Evolutionary conservation across 1,284 basidiomycete genomes (phyloP).

Genomic region (Neolentinus lepideus): DNA sequence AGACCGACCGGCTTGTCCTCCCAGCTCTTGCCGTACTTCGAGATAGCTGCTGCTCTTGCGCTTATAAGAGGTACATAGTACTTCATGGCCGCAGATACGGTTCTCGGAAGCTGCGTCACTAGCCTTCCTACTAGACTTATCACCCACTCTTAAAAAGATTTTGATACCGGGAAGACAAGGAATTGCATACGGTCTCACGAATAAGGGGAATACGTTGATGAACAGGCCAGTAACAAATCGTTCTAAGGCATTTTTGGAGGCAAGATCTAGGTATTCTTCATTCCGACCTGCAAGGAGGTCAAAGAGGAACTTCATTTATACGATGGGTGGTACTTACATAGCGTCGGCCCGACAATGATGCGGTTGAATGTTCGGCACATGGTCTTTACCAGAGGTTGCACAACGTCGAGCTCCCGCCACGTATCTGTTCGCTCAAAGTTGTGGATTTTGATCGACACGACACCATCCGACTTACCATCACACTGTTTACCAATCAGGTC

Average conservation of each 20-base stretch:
- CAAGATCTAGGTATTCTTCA: slow-evolving; percentile 6
- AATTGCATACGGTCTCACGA: slow-evolving; percentile 10
- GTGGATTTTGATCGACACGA: neutral
- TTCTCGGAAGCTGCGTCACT: slow-evolving; percentile 3
- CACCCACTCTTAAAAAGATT: neutral
- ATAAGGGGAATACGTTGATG: slow-evolving; percentile 10
- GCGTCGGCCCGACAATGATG: slow-evolving; percentile 10
- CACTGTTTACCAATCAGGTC: slow-evolving; percentile 4
- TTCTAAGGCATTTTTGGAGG: slow-evolving; percentile 5
- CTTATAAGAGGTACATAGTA: slow-evolving; percentile 7
- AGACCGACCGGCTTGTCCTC: slow-evolving; percentile 10
- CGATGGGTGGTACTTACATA: slow-evolving; percentile 4
- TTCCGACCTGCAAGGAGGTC: slow-evolving; percentile 6
- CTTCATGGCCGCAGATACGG: neutral
- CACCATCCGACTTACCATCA: slow-evolving; percentile 1
- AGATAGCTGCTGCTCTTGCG: slow-evolving; percentile 6
- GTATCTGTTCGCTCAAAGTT: slow-evolving; percentile 1
- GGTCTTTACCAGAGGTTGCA: slow-evolving; percentile 6
- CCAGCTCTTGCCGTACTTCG: slow-evolving; percentile 9
- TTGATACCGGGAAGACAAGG: neutral
- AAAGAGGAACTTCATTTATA: neutral
- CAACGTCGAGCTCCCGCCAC: slow-evolving; percentile 9
- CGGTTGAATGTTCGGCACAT: slow-evolving; percentile 10
- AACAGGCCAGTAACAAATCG: slow-evolving; percentile 6
- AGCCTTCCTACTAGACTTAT: slow-evolving; percentile 7